These are phyloP conservation scores for Pythium oligandrum DNA, from an alignment of 352 stramenopile genomes.

Conservation along the genomic window DNA sequence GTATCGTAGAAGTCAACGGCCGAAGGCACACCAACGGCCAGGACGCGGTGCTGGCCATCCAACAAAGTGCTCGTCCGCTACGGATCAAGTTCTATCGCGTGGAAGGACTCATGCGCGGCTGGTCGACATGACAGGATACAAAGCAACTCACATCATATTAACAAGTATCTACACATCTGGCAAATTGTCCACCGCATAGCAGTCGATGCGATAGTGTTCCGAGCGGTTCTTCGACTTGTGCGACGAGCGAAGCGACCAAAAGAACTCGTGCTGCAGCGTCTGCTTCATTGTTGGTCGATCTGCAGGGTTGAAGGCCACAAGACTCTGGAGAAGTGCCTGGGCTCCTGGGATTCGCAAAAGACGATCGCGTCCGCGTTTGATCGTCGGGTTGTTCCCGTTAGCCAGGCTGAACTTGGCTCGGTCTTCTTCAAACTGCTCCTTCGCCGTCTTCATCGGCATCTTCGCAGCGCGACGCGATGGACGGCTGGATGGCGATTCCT, in stretches of 20 bases:
- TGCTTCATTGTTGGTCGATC: slow-evolving; percentile 63
- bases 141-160: background rate
- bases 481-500: slow-evolving; percentile 13
- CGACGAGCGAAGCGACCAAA: slow-evolving; percentile 31
- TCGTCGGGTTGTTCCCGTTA: slow-evolving; percentile 36
- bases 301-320: slow-evolving; percentile 61
- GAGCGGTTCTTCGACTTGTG: slow-evolving; percentile 1
- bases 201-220: slow-evolving; percentile 57
- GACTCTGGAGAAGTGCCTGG: slow-evolving; percentile 36
- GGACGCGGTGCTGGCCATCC: slow-evolving; percentile 48
- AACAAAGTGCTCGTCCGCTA: slow-evolving; percentile 48
- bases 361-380: slow-evolving; percentile 45
- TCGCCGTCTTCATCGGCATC: slow-evolving; percentile 2
- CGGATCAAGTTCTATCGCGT: slow-evolving; percentile 67
- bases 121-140: slow-evolving; percentile 18
- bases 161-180: slow-evolving; percentile 33
- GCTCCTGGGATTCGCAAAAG: slow-evolving; percentile 38
- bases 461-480: slow-evolving; percentile 11
- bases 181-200: slow-evolving; percentile 32
- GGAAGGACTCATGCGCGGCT: slow-evolving; percentile 73
- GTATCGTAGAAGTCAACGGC: slow-evolving; percentile 64
- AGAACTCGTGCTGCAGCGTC: slow-evolving; percentile 55
- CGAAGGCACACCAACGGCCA: slow-evolving; percentile 35
- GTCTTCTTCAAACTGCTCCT: slow-evolving; percentile 41
- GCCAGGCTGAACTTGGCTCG: slow-evolving; percentile 42